phyloP scores from a whole-genome alignment of 108 stramenopile genomes.

The Hondaea fermentalgiana region DNA sequence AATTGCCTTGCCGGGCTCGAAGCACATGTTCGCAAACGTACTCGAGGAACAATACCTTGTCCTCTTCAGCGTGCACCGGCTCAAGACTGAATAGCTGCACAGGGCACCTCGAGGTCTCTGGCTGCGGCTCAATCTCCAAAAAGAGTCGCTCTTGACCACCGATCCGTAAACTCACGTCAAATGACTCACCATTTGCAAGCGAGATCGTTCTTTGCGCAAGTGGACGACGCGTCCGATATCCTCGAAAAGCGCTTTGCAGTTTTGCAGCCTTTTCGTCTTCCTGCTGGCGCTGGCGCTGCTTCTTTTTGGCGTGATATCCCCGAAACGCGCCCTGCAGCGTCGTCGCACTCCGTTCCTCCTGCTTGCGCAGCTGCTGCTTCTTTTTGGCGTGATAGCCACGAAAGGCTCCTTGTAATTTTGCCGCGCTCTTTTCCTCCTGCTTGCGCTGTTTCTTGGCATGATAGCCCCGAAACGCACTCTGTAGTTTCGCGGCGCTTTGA shows the following conservation, averaged over 20 bases:
- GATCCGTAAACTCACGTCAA: neutral
- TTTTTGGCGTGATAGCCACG: neutral
- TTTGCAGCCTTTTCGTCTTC: neutral
- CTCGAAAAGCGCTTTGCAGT: neutral
- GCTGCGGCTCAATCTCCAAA: neutral
- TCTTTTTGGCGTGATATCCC: neutral
- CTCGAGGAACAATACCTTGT: too few relatives aligned
- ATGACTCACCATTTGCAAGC: neutral
- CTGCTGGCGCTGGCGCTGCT: neutral
- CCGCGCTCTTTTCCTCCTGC: neutral
- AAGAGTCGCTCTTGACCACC: neutral
- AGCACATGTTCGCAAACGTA: too few relatives aligned
- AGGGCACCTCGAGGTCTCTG: too few relatives aligned
- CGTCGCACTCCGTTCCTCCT: neutral
- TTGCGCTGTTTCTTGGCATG: neutral
- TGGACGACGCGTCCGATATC: neutral
- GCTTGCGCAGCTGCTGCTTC: too few relatives aligned
- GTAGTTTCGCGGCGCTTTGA: neutral
- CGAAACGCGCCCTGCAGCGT: neutral
- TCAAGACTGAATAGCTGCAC: too few relatives aligned
- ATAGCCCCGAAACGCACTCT: neutral
- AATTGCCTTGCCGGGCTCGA: too few relatives aligned
- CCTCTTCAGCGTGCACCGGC: too few relatives aligned
- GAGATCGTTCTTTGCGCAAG: neutral
- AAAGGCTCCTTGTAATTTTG: neutral